phyloP scores from a whole-genome alignment of 2,329 filamentous ascomycete genomes.

The Aspergillus amoenus region DNA sequence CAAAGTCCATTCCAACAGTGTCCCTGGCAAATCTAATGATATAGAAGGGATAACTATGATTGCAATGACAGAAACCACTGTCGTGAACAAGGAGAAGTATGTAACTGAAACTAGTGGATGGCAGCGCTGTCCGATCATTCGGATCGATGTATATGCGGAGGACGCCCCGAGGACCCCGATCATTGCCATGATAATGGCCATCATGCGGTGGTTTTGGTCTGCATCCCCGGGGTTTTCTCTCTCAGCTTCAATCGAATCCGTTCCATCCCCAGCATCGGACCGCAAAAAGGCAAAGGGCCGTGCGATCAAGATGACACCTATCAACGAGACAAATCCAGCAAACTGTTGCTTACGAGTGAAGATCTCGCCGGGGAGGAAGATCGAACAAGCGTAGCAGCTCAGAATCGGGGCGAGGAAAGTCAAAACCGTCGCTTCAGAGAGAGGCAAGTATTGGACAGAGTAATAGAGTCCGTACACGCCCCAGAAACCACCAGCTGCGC shows the following conservation, averaged over 20 bases:
- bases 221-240: constrained; percentile 31
- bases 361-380: constrained; percentile 68
- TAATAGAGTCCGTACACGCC: constrained; percentile 79
- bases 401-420: constrained; percentile 81
- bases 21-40: constrained; percentile 57
- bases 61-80: constrained; percentile 62
- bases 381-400: constrained; percentile 75
- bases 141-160: constrained; percentile 72
- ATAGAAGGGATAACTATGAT: constrained; percentile 58
- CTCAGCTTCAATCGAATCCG: constrained; percentile 18
- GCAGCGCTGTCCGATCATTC: constrained; percentile 75
- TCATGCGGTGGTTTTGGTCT: constrained; percentile 64
- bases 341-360: constrained; percentile 77
- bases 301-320: constrained; percentile 81
- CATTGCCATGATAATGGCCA: constrained; percentile 70
- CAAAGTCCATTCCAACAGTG: constrained; percentile 62
- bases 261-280: not conserved
- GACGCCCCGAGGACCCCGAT: constrained; percentile 75
- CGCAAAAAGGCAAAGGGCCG: constrained; percentile 52
- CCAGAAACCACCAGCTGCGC: constrained; percentile 72
- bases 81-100: constrained; percentile 74
- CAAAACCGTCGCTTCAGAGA: constrained; percentile 85
- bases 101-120: constrained; percentile 84
- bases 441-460: constrained; percentile 72
- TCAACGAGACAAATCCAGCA: constrained; percentile 70